phyloP scores from a whole-genome alignment of 371 early-diverging fungal species.

The Thermomucor indicae-seudaticae region DNA sequence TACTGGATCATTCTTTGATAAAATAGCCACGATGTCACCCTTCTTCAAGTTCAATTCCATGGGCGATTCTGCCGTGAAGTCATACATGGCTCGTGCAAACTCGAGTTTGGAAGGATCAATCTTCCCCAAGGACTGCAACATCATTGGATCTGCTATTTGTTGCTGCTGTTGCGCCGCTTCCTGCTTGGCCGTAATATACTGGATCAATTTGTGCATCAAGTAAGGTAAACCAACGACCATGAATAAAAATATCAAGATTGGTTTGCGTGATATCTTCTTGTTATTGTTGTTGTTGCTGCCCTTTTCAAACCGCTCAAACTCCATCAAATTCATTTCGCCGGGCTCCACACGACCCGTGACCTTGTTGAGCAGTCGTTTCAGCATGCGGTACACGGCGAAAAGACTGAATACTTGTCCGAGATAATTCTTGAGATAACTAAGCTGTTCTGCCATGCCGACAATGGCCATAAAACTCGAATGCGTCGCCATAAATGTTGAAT shows the following conservation, averaged over 20 bases:
- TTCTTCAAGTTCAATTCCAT: slow-evolving; percentile 77
- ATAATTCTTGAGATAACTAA: slow-evolving; percentile 79
- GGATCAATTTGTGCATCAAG: slow-evolving; percentile 79
- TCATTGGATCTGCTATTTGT: slow-evolving; percentile 18
- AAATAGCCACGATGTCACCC: slow-evolving; percentile 86
- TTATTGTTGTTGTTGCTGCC: slow-evolving; percentile 64
- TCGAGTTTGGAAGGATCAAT: slow-evolving; percentile 63
- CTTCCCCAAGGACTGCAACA: neutral
- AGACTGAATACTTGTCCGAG: slow-evolving; percentile 79
- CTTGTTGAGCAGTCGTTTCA: slow-evolving; percentile 49
- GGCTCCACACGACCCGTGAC: slow-evolving; percentile 10
- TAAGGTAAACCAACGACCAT: slow-evolving; percentile 89
- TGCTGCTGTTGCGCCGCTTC: slow-evolving; percentile 44
- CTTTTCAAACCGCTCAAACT: slow-evolving; percentile 65
- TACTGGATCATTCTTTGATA: slow-evolving; percentile 70
- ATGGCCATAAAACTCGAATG: slow-evolving; percentile 97
- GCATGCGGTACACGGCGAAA: slow-evolving; percentile 64
- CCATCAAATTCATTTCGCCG: slow-evolving; percentile 59
- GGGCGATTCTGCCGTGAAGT: slow-evolving; percentile 71
- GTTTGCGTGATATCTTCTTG: slow-evolving; percentile 53
- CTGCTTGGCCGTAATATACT: slow-evolving; percentile 23
- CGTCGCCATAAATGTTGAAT: slow-evolving; percentile 94
- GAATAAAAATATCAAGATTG: slow-evolving; percentile 75
- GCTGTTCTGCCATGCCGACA: slow-evolving; percentile 95
- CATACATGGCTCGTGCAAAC: slow-evolving; percentile 86